Base-by-base conservation (phyloP, 768 basidiomycete species). In the Tubosaeta sp. region DNA sequence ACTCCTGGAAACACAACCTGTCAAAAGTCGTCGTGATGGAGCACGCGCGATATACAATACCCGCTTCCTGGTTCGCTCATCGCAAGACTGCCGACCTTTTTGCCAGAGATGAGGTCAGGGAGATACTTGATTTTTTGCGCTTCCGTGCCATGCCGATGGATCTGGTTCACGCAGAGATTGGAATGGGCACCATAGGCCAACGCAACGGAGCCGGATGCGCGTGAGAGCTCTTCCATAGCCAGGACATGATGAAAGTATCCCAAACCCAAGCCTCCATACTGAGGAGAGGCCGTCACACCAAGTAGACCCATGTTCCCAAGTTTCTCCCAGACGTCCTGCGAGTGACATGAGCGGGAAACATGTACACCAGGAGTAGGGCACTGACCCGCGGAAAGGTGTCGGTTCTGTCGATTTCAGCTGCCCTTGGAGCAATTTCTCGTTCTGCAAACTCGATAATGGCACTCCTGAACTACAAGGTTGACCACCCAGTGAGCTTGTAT, bases 1-100 rank as follows among this genome's bases (percentile, higher is more conserved):
- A 62, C 90, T 93, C 50, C 67, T 68, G 48, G 39, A 36, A 41
- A 35, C 4, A 36, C 30, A 44, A 9, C 19, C 16, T 4, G 38
- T 64, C 18, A 54, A 31, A 2, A 40, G 9, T 22, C 6, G 8
- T 13, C 6, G 30, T 3, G 42, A 25, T 34, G 7, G 24, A 14
- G 41, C 19, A 25, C 31, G 25, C 45, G 21, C 14, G 43, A 34
- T 18, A 27, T 22, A 31, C 50, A 34, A 27, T 46, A 70, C 67
- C 94, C 94, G 59, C 86, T 84, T 14, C 88, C 91, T 2, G 87
- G 78, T 73, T 97, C 94, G 59, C 88, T 91, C 94, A 97, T 97
- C 2, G 94, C 94, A 54, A 97, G 74, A 59, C 88, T 85, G 34
- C 94, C 94, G 27, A 97, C 81, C 65, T 89, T 87, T 63, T 75